phyloP scores from a whole-genome alignment of 257 asterid species.

The Solanum ahanhuiri region DNA sequence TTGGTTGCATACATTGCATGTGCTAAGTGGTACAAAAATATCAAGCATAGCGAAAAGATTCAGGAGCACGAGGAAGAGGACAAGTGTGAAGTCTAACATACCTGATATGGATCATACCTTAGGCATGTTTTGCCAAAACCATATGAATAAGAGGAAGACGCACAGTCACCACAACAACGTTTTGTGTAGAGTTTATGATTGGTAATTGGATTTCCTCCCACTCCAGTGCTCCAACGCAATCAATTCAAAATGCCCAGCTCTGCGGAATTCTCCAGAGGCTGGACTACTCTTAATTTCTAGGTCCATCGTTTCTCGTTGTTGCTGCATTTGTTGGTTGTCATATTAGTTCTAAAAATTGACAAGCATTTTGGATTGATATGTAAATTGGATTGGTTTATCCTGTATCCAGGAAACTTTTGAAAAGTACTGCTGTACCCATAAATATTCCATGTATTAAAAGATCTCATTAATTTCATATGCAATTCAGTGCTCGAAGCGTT shows the following conservation, averaged over 20 bases:
- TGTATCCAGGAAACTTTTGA: not conserved
- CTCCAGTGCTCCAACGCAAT: not conserved
- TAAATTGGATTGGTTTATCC: not conserved
- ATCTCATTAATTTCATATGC: not conserved
- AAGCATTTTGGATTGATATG: not conserved
- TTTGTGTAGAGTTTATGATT: not conserved
- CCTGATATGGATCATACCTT: not conserved
- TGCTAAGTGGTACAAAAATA: slow-evolving; percentile 65
- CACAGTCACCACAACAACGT: not conserved
- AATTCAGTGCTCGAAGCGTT: not conserved
- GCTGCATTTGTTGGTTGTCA: not conserved
- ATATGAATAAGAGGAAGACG: not conserved
- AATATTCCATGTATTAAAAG: not conserved
- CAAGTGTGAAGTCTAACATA: slow-evolving; percentile 22
- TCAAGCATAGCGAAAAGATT: slow-evolving; percentile 40
- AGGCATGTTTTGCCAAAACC: not conserved
- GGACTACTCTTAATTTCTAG: not conserved
- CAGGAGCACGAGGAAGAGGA: slow-evolving; percentile 16
- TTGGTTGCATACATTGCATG: slow-evolving; percentile 47
- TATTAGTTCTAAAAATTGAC: not conserved
- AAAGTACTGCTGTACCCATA: not conserved
- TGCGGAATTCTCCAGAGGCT: not conserved
- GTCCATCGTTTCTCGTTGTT: not conserved
- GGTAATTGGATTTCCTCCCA: not conserved
- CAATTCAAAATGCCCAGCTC: not conserved